Percentiles rank a stretch among this genome's conserved stretches.
These are phyloP conservation scores for Chernovozyma sophiae-reginae DNA, from an alignment of 1,139 yeast species.

Conservation along the genomic window DNA sequence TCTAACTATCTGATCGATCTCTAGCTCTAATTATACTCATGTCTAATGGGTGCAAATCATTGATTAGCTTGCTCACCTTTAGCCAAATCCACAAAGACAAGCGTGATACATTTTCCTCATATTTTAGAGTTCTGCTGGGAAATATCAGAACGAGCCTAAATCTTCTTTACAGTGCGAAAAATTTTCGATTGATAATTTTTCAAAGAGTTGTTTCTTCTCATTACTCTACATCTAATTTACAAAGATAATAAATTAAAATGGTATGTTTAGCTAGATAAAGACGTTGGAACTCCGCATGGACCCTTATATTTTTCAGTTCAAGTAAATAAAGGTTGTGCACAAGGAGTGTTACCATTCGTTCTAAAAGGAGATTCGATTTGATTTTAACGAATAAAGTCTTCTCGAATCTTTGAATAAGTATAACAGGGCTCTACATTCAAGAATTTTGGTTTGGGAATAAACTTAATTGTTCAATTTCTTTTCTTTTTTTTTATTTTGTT, in stretches of 20 bases:
- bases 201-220: not conserved
- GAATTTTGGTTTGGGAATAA: conserved; percentile 4
- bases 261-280: conserved; percentile 23
- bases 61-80: too few species aligned
- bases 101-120: too few species aligned
- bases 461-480: not conserved
- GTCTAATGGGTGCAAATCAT: too few species aligned
- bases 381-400: not conserved
- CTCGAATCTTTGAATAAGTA: conserved; percentile 6
- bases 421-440: conserved; percentile 6
- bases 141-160: too few species aligned
- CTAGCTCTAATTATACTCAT: too few species aligned
- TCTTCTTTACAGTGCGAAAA: too few species aligned
- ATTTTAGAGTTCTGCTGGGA: too few species aligned
- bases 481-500: not conserved
- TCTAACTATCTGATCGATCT: too few species aligned
- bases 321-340: conserved; percentile 27
- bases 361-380: conserved; percentile 8
- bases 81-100: too few species aligned
- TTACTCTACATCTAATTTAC: not conserved
- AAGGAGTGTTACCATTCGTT: conserved; percentile 29
- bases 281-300: conserved; percentile 19
- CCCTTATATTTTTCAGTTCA: conserved; percentile 14
- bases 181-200: too few species aligned
- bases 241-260: conserved; percentile 14